Base-by-base conservation (phyloP, 805 yeast genomes). In the Wickerhamiella dianesei region DNA sequence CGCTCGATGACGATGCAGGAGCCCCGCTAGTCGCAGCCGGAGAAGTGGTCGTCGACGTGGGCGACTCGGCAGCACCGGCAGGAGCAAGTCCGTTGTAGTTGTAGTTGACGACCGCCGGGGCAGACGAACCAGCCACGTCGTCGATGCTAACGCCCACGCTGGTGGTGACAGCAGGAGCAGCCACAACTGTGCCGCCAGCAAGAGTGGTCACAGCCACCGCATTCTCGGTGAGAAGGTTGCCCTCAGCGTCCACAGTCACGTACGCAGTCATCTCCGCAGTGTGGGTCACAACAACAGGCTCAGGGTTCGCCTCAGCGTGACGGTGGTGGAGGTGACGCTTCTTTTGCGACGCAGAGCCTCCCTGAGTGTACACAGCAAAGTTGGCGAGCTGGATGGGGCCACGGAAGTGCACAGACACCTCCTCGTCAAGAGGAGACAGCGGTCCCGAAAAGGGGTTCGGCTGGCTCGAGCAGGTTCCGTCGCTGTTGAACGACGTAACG, bases 331-430 rank as follows among this genome's bases (percentile, higher is more conserved):
- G 73, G 3, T 16, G 59, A 37, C 53, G 59, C 53, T 59, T 58
- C 64, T 82, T 72, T 69, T 73, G 76, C 60, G 70, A 73, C 61
- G 65, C 73, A 76, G 62, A 69, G 75, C 51, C 63, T 58, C 61
- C 66, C 64, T 52, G 69, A 59, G 80, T 79, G 73, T 88, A 92
- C 47, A 85, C 96, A 65, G 88, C 96, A 61, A 92, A 86, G 68
- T 85, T 85, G 60, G 71, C 68, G 62, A 86, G 76, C 62, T 76
- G 73, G 56, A 86, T 60, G 35, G 95, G 95, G 58, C 95, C 95
- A 72, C 95, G 80, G 72, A 85, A 82, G 65, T 86, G 95, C 50
- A 86, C 79, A 35, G 94, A 79, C 51, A 86, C 68, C 65, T 86
- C 95, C 70, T 85, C 92, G 64, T 84, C 81, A 52, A 86, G 71